Evolutionary conservation across 2,329 filamentous ascomycete species (phyloP), one percentile per base, ranked within the genome.

Genomic region (Alternaria brassicae): DNA sequence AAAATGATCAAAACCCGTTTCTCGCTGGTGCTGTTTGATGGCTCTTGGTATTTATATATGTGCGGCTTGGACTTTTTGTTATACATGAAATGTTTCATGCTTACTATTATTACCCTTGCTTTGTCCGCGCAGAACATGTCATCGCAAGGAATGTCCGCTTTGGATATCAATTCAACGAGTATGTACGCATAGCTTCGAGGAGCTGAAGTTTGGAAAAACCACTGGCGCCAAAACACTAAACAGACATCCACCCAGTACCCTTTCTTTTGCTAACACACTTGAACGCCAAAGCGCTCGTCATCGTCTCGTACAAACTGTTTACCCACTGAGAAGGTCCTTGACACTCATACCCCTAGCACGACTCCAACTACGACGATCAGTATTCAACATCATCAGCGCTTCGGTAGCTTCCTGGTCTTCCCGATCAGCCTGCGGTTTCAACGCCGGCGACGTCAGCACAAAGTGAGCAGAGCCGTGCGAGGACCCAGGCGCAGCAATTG

Each of bases 361-460:
- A 59, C 66, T 72, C 79, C 81, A 82, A 55, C 72, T 79, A 34
- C 91, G 84, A 39, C 91, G 86, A 74, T 95, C 92, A 53, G 84
- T 88, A 66, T 93, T 96, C 59, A 97, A 81, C 93, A 97, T 96
- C 75, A 97, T 78, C 67, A 97, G 77, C 3, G 93, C 93, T 12
- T 92, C 89, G 7, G 92, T 95, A 1, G 92, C 93, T 75, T 95
- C 92, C 61, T 93, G 89, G 41, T 84, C 81, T 28, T 81, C 75
- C 8, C 68, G 79, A 47, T 76, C 76, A 25, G 76, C 67, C 59
- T 75, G 75, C 3, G 77, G 74, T 5, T 67, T 70, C 6, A 79
- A 58, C 10, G 75, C 75, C 9, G 78, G 77, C 10, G 74, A 77
- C 2, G 75, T 79, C 30, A 79, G 58, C 3, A 63, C 62, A 53